These are phyloP conservation scores for Musa beccarii DNA, from an alignment of 176 grass and related monocot species.

Conservation along the genomic window DNA sequence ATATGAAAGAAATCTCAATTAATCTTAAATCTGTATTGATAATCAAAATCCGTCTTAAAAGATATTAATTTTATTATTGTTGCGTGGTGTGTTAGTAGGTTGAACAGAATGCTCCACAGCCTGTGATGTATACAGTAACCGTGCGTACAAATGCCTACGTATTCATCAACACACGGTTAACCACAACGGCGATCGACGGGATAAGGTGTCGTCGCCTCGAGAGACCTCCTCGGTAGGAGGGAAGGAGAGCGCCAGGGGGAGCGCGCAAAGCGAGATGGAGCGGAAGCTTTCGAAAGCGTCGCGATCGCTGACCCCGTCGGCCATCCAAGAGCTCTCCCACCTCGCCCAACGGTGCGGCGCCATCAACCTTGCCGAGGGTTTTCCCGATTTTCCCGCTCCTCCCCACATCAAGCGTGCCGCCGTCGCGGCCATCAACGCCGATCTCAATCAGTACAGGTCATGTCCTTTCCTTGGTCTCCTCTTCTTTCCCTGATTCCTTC, in stretches of 20 bases:
- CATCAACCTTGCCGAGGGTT: slow-evolving; percentile 92
- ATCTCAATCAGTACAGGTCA: slow-evolving; percentile 89
- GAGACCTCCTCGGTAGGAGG: too few relatives aligned
- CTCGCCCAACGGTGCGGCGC: slow-evolving; percentile 64
- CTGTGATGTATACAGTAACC: too few relatives aligned
- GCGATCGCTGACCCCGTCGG: slow-evolving; percentile 32
- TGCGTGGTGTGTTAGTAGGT: too few relatives aligned
- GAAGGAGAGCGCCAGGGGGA: too few relatives aligned
- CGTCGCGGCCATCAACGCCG: slow-evolving; percentile 46
- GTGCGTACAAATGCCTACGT: too few relatives aligned
- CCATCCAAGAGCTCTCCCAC: slow-evolving; percentile 79
- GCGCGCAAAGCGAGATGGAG: slow-evolving; percentile 29
- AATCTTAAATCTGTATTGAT: too few relatives aligned
- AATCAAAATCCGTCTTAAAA: too few relatives aligned
- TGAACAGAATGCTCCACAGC: too few relatives aligned
- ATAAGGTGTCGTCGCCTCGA: too few relatives aligned
- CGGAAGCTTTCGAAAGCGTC: slow-evolving; percentile 47
- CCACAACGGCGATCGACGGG: not conserved
- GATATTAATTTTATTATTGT: too few relatives aligned
- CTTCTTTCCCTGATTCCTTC: not conserved
- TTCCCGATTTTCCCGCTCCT: slow-evolving; percentile 80
- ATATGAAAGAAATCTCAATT: too few relatives aligned
- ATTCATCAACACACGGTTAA: not conserved
- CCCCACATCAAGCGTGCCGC: slow-evolving; percentile 54
- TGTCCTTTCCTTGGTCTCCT: not conserved